Percentiles rank a stretch among this genome's conserved stretches.
phyloP scores from a whole-genome alignment of 805 yeast genomes.

The Metschnikowia aberdeeniae region DNA sequence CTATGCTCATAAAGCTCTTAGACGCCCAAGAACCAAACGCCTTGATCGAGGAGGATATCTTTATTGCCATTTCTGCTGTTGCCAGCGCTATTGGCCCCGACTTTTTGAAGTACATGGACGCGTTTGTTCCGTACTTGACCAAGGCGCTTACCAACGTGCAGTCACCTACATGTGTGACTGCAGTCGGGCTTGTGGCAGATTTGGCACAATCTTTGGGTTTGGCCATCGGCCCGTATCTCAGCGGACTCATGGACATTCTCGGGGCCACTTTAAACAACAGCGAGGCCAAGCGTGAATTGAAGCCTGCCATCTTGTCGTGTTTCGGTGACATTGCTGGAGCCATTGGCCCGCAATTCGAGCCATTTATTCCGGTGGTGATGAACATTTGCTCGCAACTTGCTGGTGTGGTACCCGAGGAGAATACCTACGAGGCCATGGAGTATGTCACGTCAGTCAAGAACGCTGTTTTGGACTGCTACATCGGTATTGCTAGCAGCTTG shows the following conservation, averaged over 20 bases:
- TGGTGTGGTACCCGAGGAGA: conserved; percentile 57
- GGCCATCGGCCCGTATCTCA: conserved; percentile 67
- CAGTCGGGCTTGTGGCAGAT: conserved; percentile 94
- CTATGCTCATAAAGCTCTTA: conserved; percentile 69
- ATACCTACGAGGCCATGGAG: conserved; percentile 70
- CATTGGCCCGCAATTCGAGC: conserved; percentile 71
- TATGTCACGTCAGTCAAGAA: conserved; percentile 70
- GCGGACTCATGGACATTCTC: conserved; percentile 77
- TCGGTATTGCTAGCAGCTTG: conserved; percentile 91
- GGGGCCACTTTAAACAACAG: conserved; percentile 67
- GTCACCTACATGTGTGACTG: conserved; percentile 78
- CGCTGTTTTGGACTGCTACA: conserved; percentile 92
- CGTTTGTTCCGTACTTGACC: conserved; percentile 78
- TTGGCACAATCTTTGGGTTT: conserved; percentile 83
- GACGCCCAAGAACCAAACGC: conserved; percentile 58
- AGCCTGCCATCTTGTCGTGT: conserved; percentile 85
- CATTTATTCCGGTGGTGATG: conserved; percentile 77
- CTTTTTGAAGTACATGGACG: conserved; percentile 72
- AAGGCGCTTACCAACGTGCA: conserved; percentile 79
- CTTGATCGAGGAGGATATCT: conserved; percentile 88
- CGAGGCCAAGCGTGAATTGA: conserved; percentile 71
- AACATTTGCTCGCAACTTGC: conserved; percentile 68
- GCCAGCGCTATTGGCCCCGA: conserved; percentile 73
- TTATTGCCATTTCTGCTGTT: conserved; percentile 85
- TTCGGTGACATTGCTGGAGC: conserved; percentile 95